phyloP scores from a whole-genome alignment of 78 protist species.

The Planoprotostelium fungivorum region DNA sequence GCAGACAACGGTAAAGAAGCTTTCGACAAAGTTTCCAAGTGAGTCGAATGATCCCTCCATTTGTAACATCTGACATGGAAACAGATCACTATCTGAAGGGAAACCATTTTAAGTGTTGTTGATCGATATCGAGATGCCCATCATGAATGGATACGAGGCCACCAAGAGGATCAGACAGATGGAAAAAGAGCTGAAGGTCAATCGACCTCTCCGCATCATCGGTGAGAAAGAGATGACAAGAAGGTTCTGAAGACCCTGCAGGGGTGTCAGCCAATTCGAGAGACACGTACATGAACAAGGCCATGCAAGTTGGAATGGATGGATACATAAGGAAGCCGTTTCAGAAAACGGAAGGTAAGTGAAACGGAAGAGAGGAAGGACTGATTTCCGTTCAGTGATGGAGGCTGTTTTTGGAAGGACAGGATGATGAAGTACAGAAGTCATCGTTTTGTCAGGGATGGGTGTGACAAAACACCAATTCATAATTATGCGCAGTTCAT shows the following conservation, averaged over 20 bases:
- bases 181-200: conserved; percentile 5
- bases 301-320: not conserved
- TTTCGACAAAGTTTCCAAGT: not conserved
- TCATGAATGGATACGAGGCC: conserved; percentile 55
- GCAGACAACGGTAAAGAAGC: not conserved
- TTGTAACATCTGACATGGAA: not conserved
- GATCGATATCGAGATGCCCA: conserved; percentile 62
- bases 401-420: no score
- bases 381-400: no score
- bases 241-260: not conserved
- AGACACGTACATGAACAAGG: not conserved
- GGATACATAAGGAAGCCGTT: not conserved
- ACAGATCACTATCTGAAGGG: not conserved
- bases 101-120: not conserved
- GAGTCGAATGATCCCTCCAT: not conserved
- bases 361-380: no score
- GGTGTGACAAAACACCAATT: no score
- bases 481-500: no score
- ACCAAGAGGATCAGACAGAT: conserved; percentile 14
- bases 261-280: not conserved
- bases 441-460: no score
- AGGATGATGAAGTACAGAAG: no score
- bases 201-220: not conserved
- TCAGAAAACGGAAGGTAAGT: not conserved
- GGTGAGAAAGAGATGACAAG: not conserved